A percentile compares a stretch with the other conserved stretches of the same genome.
Conservation (phyloP, 768 basidiomycete genomes). For the Suillus subluteus region DNA sequence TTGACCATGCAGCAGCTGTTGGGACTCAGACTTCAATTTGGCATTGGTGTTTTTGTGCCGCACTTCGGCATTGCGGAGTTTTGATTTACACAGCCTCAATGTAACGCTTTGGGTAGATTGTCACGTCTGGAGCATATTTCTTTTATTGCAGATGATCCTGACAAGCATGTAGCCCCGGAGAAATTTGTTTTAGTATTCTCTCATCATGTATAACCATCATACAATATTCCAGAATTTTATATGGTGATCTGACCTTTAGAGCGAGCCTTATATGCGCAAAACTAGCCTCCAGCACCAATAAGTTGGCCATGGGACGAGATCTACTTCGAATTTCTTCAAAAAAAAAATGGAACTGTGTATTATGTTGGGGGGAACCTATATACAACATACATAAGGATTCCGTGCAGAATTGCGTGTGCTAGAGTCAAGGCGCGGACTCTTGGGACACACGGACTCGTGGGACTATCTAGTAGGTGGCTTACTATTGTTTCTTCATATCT, state of each 20-base stretch:
- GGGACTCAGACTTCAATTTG: too few species aligned
- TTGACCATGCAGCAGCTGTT: too few species aligned
- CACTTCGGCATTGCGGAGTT: too few species aligned
- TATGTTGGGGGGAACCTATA: background rate
- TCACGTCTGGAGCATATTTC: too few species aligned
- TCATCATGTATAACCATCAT: background rate
- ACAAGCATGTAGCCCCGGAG: background rate
- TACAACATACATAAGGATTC: background rate
- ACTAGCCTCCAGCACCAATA: background rate
- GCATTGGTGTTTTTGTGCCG: too few species aligned
- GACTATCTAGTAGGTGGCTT: background rate
- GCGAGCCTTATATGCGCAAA: background rate
- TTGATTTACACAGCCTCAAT: too few species aligned
- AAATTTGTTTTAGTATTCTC: background rate
- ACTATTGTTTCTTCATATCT: too few species aligned
- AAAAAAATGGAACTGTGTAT: background rate
- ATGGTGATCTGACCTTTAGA: background rate
- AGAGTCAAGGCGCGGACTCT: background rate
- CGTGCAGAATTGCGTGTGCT: background rate
- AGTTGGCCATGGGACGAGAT: background rate
- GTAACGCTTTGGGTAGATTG: too few species aligned
- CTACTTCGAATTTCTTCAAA: background rate
- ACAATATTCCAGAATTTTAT: background rate
- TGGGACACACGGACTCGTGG: background rate
- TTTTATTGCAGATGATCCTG: slow-evolving; percentile 12